A percentile compares a stretch with the other conserved stretches of the same genome.
Evolutionary conservation across 208 protist species (phyloP).

Genomic region (Phytomonas sp.): DNA sequence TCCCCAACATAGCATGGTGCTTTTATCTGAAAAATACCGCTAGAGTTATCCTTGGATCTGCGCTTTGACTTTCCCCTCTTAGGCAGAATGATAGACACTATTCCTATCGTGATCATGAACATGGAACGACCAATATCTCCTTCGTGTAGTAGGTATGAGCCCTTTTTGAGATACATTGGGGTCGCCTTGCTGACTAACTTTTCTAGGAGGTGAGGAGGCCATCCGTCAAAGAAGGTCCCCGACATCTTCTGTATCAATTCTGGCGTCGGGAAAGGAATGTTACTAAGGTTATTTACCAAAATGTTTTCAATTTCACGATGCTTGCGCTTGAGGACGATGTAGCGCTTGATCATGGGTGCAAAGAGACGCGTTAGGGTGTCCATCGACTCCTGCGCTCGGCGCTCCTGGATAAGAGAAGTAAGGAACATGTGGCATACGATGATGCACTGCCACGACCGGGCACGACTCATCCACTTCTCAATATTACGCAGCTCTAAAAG

Average conservation of each 20-base stretch:
- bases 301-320: slow-evolving; percentile 29
- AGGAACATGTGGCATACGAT: slow-evolving; percentile 80
- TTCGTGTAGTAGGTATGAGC: slow-evolving; percentile 81
- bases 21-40: slow-evolving; percentile 49
- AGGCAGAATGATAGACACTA: slow-evolving; percentile 55
- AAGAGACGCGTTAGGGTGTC: slow-evolving; percentile 63
- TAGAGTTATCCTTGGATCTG: slow-evolving; percentile 67
- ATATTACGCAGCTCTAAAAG: slow-evolving; percentile 38
- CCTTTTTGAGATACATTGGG: slow-evolving; percentile 47
- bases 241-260: slow-evolving; percentile 78
- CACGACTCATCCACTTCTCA: slow-evolving; percentile 39
- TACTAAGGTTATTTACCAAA: slow-evolving; percentile 37
- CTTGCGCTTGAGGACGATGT: slow-evolving; percentile 25
- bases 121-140: slow-evolving; percentile 82
- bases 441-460: slow-evolving; percentile 64
- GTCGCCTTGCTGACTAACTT: slow-evolving; percentile 50
- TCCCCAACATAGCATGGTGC: slow-evolving; percentile 84
- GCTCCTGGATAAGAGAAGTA: slow-evolving; percentile 71
- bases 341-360: slow-evolving; percentile 57
- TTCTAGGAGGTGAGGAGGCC: slow-evolving; percentile 61
- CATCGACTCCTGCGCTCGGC: slow-evolving; percentile 55
- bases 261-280: slow-evolving; percentile 70
- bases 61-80: slow-evolving; percentile 69
- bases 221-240: slow-evolving; percentile 78
- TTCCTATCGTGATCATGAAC: slow-evolving; percentile 80